These are phyloP conservation scores for Echinochloa phyllopogon DNA, from an alignment of 176 grass and related monocot genomes.

Conservation along the genomic window DNA sequence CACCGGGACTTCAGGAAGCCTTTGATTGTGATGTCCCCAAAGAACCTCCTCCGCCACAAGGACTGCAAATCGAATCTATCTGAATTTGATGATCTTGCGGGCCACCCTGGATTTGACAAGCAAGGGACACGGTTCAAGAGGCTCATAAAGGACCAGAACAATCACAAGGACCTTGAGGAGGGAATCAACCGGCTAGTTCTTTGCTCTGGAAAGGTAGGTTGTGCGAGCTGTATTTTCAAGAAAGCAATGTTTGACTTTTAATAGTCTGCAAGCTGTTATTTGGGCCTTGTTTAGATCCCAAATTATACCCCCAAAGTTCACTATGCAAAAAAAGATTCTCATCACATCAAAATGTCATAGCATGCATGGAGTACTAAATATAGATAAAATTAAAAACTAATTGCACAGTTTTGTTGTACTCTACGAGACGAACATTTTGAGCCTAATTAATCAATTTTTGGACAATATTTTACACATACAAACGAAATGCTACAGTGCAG, in stretches of 20 bases:
- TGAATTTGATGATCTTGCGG: slow-evolving; percentile 93
- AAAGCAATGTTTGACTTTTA: neutral
- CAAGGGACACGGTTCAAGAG: slow-evolving; percentile 98
- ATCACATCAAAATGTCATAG: no score
- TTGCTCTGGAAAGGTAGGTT: slow-evolving; percentile 87
- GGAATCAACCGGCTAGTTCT: slow-evolving; percentile 85
- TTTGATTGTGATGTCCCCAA: slow-evolving; percentile 91
- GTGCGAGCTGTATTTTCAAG: neutral
- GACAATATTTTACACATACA: no score
- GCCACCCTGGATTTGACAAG: slow-evolving; percentile 94
- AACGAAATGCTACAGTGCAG: no score
- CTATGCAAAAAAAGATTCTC: no score
- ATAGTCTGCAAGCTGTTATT: neutral
- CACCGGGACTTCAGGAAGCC: slow-evolving; percentile 96
- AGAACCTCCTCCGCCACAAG: slow-evolving; percentile 95
- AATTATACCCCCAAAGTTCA: no score
- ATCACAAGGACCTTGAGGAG: slow-evolving; percentile 83
- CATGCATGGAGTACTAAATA: no score
- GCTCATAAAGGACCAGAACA: slow-evolving; percentile 86
- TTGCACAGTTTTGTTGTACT: no score
- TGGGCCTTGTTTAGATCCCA: no score
- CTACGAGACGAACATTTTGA: no score
- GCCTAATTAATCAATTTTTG: no score
- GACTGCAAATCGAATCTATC: slow-evolving; percentile 96
- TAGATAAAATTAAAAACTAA: no score